Conservation (phyloP, 1,284 basidiomycete genomes). For the Caloboletus firmus region DNA sequence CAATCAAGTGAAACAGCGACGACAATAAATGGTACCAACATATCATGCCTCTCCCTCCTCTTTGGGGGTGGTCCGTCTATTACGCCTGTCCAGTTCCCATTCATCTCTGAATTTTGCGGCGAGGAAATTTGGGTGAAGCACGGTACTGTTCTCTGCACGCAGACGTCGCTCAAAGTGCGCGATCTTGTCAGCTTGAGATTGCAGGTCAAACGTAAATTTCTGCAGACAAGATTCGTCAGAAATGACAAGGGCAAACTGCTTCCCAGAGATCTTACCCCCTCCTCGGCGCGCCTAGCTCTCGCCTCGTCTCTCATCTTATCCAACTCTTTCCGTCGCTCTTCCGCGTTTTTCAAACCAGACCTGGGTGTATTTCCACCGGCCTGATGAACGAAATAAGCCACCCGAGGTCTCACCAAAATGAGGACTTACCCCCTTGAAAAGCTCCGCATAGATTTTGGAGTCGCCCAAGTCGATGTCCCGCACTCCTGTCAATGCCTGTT, state of each 20-base stretch:
- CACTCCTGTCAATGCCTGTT: slow-evolving; percentile 41
- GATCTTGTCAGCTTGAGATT: slow-evolving; percentile 68
- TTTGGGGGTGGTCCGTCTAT: slow-evolving; percentile 24
- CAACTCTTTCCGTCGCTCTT: slow-evolving; percentile 66
- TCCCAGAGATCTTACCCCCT: slow-evolving; percentile 45
- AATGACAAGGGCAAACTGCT: neutral
- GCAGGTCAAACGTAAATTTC: slow-evolving; percentile 67
- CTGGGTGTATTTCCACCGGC: slow-evolving; percentile 54
- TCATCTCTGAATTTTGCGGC: slow-evolving; percentile 59
- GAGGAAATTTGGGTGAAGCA: slow-evolving; percentile 65
- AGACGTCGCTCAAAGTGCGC: slow-evolving; percentile 61
- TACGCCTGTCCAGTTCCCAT: slow-evolving; percentile 37
- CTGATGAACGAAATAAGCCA: slow-evolving; percentile 19
- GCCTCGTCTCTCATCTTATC: slow-evolving; percentile 72
- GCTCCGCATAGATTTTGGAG: slow-evolving; percentile 57
- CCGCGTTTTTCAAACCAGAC: slow-evolving; percentile 65
- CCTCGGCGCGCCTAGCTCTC: slow-evolving; percentile 53
- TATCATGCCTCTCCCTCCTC: slow-evolving; percentile 36
- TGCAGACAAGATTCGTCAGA: slow-evolving; percentile 31
- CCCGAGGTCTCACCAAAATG: slow-evolving; percentile 3
- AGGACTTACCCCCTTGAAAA: slow-evolving; percentile 61
- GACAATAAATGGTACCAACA: slow-evolving; percentile 4
- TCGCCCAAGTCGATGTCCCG: slow-evolving; percentile 67
- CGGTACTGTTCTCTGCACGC: slow-evolving; percentile 47
- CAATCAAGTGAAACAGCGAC: neutral